A percentile compares a stretch with the other conserved stretches of the same genome.
These are phyloP conservation scores for Xylaria intraflava DNA, from an alignment of 495 filamentous ascomycete species.

Conservation along the genomic window DNA sequence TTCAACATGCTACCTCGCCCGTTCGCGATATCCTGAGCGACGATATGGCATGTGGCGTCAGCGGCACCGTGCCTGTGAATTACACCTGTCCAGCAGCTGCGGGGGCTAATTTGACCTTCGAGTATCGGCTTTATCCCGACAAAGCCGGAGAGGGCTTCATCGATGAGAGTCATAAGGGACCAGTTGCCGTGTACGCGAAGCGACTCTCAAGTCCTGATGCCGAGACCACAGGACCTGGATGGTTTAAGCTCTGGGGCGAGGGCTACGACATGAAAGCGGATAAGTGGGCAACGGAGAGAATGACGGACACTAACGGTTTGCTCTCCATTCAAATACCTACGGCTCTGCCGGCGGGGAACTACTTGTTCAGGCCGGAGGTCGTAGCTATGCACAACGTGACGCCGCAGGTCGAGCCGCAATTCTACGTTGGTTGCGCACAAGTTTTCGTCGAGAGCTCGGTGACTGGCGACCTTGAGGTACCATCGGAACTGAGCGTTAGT, in stretches of 20 bases:
- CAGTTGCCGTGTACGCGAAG: conserved; percentile 61
- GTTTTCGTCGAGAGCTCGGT: conserved; percentile 46
- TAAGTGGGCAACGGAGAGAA: conserved; percentile 53
- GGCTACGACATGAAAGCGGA: conserved; percentile 42
- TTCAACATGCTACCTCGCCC: conserved; percentile 38
- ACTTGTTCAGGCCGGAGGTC: conserved; percentile 53
- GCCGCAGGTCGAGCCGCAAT: conserved; percentile 46
- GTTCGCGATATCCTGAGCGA: conserved; percentile 39
- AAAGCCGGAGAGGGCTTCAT: conserved; percentile 38
- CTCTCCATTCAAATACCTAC: conserved; percentile 45
- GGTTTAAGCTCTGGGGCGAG: conserved; percentile 60
- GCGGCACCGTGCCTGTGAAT: conserved; percentile 43
- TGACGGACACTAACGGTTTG: conserved; percentile 48
- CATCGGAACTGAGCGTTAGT: conserved; percentile 38
- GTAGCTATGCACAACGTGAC: conserved; percentile 50
- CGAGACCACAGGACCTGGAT: conserved; percentile 42
- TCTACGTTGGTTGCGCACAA: conserved; percentile 56
- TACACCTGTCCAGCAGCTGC: conserved; percentile 40
- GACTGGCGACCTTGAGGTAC: conserved; percentile 9
- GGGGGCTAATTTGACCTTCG: conserved; percentile 43
- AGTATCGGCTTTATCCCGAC: conserved; percentile 47
- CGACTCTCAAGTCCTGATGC: conserved; percentile 35
- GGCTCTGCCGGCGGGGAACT: conserved; percentile 49
- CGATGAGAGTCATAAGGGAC: conserved; percentile 45
- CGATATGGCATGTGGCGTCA: conserved; percentile 55